A percentile compares a stretch with the other conserved stretches of the same genome.
Evolutionary conservation across 192 early-diverging fungal species (phyloP).

Genomic region (Anaeromyces robustus): DNA sequence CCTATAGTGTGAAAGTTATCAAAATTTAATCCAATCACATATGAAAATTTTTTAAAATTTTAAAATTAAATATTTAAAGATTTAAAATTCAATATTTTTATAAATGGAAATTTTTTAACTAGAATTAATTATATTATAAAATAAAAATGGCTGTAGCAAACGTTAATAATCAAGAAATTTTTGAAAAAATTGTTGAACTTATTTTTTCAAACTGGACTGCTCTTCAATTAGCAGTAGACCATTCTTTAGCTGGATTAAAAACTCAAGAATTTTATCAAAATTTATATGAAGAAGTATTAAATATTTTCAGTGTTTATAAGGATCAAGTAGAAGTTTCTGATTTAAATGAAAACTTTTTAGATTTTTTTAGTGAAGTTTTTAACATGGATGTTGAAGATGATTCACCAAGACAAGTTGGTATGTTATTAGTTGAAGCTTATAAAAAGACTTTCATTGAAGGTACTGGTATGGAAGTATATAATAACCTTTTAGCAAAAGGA

Average conservation of each 20-base stretch:
- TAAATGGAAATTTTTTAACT: no score
- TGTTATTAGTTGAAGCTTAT: background rate
- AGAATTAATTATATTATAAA: background rate
- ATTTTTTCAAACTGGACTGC: slow-evolving; percentile 28
- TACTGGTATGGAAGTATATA: background rate
- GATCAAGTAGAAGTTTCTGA: slow-evolving; percentile 18
- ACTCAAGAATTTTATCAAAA: slow-evolving; percentile 8
- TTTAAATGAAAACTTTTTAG: slow-evolving; percentile 22
- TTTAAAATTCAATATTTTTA: no score
- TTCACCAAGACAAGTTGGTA: slow-evolving; percentile 7
- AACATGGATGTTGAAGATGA: slow-evolving; percentile 9
- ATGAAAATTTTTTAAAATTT: no score
- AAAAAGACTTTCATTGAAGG: background rate
- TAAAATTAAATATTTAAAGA: no score
- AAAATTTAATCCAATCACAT: no score
- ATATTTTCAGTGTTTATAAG: slow-evolving; percentile 20
- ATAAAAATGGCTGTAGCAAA: background rate
- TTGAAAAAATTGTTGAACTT: slow-evolving; percentile 15
- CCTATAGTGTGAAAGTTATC: no score
- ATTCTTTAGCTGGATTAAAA: slow-evolving; percentile 14
- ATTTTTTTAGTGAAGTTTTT: slow-evolving; percentile 22
- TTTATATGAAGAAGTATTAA: slow-evolving; percentile 13
- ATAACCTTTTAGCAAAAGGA: background rate
- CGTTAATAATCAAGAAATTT: slow-evolving; percentile 3
- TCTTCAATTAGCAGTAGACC: slow-evolving; percentile 28